Percentiles rank a stretch among this genome's conserved stretches.
Conservation (phyloP, 176 grass and related monocot genomes). For the Eremochloa ophiuroides region DNA sequence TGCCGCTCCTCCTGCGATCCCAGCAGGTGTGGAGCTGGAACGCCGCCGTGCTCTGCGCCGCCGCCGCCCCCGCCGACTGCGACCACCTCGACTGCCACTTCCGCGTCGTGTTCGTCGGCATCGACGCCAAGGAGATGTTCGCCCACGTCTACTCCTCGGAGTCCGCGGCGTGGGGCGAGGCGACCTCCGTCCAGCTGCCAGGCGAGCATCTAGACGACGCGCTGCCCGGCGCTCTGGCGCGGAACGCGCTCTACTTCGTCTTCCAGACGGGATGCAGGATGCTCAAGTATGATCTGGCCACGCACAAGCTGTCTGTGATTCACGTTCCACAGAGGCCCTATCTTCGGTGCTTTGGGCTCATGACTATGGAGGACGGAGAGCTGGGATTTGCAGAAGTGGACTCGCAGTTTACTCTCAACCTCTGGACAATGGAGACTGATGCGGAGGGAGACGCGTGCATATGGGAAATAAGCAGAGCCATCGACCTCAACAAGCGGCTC, state of each 20-base stretch:
- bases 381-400: neutral
- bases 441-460: accelerated
- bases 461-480: neutral
- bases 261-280: accelerated
- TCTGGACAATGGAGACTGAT: neutral
- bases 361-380: neutral
- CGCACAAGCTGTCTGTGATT: neutral
- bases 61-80: too few relatives aligned
- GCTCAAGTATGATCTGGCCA: neutral
- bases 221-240: neutral
- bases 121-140: neutral
- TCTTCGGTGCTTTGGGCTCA: neutral
- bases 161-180: too few relatives aligned
- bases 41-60: constrained; percentile 10
- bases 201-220: too few relatives aligned
- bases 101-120: neutral
- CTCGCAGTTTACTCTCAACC: accelerated
- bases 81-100: constrained; percentile 5
- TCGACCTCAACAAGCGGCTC: neutral
- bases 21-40: neutral
- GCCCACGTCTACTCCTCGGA: too few relatives aligned
- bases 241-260: neutral
- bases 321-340: too few relatives aligned
- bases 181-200: too few relatives aligned
- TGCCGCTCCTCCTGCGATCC: neutral